These are phyloP conservation scores for Rhynchosporium agropyri DNA, from an alignment of 2,329 filamentous ascomycete genomes.

Conservation along the genomic window DNA sequence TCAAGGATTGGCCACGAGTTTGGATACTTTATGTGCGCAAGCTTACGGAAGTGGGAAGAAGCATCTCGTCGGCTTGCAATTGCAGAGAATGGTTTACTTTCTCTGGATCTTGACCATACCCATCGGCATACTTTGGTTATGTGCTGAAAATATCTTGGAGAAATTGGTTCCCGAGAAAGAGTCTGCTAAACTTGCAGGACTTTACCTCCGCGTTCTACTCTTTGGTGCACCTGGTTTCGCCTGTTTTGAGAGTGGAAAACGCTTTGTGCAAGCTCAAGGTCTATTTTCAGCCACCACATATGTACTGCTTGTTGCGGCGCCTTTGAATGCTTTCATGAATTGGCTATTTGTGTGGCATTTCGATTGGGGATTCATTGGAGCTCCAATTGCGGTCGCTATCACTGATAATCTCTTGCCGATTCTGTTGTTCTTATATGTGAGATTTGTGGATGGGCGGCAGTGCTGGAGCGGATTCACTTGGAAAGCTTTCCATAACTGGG, in stretches of 20 bases:
- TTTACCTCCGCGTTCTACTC: slow-evolving; percentile 72
- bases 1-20: slow-evolving; percentile 82
- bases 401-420: slow-evolving; percentile 76
- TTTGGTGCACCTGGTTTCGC: slow-evolving; percentile 75
- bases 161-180: slow-evolving; percentile 70
- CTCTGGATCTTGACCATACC: slow-evolving; percentile 72
- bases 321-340: slow-evolving; percentile 76
- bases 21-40: slow-evolving; percentile 92
- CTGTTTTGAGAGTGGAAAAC: slow-evolving; percentile 74
- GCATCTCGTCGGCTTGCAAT: slow-evolving; percentile 81
- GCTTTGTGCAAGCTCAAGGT: slow-evolving; percentile 81
- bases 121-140: slow-evolving; percentile 71
- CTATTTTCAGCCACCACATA: slow-evolving; percentile 80
- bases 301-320: slow-evolving; percentile 74
- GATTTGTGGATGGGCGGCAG: slow-evolving; percentile 69
- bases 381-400: slow-evolving; percentile 75
- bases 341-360: slow-evolving; percentile 78
- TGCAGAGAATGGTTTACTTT: slow-evolving; percentile 81
- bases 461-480: slow-evolving; percentile 82
- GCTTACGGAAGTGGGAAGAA: slow-evolving; percentile 91
- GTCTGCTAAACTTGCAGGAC: slow-evolving; percentile 70
- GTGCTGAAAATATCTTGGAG: slow-evolving; percentile 65
- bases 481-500: slow-evolving; percentile 73
- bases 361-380: slow-evolving; percentile 73
- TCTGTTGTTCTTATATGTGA: slow-evolving; percentile 73